Evolutionary conservation across 202 grass and related monocot genomes (phyloP), one percentile per base, ranked within the genome.

Genomic region (Miscanthus sacchariflorus): DNA sequence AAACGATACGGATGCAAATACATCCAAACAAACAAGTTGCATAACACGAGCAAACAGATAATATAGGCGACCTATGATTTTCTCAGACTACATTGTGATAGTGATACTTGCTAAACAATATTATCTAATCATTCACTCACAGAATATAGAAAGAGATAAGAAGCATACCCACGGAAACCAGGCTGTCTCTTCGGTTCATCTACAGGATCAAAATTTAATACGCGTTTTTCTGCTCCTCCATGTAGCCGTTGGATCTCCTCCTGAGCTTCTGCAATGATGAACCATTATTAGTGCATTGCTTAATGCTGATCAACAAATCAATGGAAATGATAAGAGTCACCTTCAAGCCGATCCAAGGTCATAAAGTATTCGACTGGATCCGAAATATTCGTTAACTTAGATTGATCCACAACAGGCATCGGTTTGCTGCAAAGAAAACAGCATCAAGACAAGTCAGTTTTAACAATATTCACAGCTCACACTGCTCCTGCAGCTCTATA

Each of bases 211-310:
- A 85, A 65, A 81, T 75, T 77, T 38, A 90, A 24, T 68, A 36
- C 4, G 3, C 2, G 23, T 74, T 92, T 17, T 6, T 74, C 81
- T 33, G 64, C 46, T 70, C 68, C 89, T 12, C 93, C 91, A 24
- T 83, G 85, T 54, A 95, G 56, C 24, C 36, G 72, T 79, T 78
- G 88, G 18, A 95, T 76, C 52, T 91, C 93, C 63, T 73, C 83
- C 9, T 93, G 87, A 46, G 91, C 91, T 72, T 86, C 93, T 95
- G 83, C 59, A 89, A 65, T 42, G 69, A 88, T 27, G 70, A 80
- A 93, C 15, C 48, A 14, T 80, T 76, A 40, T 81, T 66, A 88
- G 58, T 71, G 49, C 64, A 39, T 74, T 79, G 50, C 35, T 64
- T 11, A 84, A 36, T 28, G 17, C 12, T 87, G 80, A 84, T 76